Percentiles rank a stretch among this genome's conserved stretches.
phyloP scores from a whole-genome alignment of 768 basidiomycete genomes.

The Clavulina sp. region DNA sequence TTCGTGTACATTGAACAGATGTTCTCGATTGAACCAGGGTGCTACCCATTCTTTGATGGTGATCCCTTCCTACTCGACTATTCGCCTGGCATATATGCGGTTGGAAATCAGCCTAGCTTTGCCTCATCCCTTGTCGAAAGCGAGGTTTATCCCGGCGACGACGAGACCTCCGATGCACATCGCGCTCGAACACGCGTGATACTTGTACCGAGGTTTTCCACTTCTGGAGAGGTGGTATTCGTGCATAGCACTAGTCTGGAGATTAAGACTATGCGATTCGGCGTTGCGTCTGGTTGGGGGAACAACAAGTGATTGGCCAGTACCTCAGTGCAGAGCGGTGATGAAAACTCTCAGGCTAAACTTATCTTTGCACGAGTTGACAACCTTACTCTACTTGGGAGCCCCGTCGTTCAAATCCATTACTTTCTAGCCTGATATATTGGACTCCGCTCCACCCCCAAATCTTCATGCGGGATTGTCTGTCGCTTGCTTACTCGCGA shows the following conservation, averaged over 20 bases:
- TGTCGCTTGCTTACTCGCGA: too few species aligned
- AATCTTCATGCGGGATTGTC: too few species aligned
- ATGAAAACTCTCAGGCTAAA: too few species aligned
- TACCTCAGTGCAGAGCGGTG: too few species aligned
- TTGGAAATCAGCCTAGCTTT: constrained; percentile 83
- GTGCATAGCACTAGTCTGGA: constrained; percentile 64
- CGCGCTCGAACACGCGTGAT: constrained; percentile 36
- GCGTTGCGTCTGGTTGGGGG: background rate
- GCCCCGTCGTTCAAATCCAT: too few species aligned
- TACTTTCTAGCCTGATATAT: too few species aligned
- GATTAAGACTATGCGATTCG: constrained; percentile 23
- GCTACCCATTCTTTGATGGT: constrained; percentile 72
- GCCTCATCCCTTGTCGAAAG: too few species aligned
- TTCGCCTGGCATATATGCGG: constrained; percentile 77
- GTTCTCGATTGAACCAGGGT: constrained; percentile 31
- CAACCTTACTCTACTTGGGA: too few species aligned
- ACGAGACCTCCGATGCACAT: background rate
- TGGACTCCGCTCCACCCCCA: too few species aligned
- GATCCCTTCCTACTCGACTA: constrained; percentile 84
- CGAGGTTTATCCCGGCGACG: constrained; percentile 21
- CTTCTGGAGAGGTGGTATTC: constrained; percentile 61
- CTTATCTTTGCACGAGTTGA: too few species aligned
- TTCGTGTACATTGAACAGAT: background rate
- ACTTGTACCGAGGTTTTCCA: constrained; percentile 62
- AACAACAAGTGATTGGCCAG: too few species aligned